A percentile compares a stretch with the other conserved stretches of the same genome.
Conservation (phyloP, 2,329 filamentous ascomycete genomes). For the Xylaria hypoxylon region DNA sequence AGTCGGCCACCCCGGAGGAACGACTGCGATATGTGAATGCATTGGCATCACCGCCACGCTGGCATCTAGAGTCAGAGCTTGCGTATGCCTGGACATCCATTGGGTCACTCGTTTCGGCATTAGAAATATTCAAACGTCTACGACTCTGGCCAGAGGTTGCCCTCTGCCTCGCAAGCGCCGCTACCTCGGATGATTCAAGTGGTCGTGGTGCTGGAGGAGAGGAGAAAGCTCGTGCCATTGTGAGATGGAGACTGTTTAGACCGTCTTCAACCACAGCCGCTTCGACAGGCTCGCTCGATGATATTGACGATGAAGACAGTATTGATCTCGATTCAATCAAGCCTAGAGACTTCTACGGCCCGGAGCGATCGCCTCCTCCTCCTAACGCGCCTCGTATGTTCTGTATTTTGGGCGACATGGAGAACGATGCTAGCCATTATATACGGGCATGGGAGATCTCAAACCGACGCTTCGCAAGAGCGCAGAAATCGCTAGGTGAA, state of each 20-base stretch:
- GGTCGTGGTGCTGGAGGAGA: constrained; percentile 71
- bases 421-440: constrained; percentile 79
- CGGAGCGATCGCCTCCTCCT: constrained; percentile 76
- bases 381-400: constrained; percentile 87
- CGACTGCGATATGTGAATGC: constrained; percentile 87
- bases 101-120: constrained; percentile 86
- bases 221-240: constrained; percentile 80
- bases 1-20: constrained; percentile 81
- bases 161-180: constrained; percentile 79
- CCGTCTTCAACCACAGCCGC: constrained; percentile 58
- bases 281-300: constrained; percentile 49
- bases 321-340: constrained; percentile 69
- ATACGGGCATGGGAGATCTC: constrained; percentile 90
- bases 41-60: constrained; percentile 84
- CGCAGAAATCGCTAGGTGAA: constrained; percentile 87
- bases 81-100: constrained; percentile 92
- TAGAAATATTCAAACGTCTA: constrained; percentile 95
- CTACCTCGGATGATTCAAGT: constrained; percentile 67
- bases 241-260: constrained; percentile 83
- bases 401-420: constrained; percentile 93
- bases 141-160: constrained; percentile 96
- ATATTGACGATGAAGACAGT: constrained; percentile 64
- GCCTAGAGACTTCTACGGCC: constrained; percentile 66
- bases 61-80: constrained; percentile 94
- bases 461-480: constrained; percentile 81